Evolutionary conservation across 176 grass and related monocot genomes (phyloP).

Genomic region (Zea luxurians): DNA sequence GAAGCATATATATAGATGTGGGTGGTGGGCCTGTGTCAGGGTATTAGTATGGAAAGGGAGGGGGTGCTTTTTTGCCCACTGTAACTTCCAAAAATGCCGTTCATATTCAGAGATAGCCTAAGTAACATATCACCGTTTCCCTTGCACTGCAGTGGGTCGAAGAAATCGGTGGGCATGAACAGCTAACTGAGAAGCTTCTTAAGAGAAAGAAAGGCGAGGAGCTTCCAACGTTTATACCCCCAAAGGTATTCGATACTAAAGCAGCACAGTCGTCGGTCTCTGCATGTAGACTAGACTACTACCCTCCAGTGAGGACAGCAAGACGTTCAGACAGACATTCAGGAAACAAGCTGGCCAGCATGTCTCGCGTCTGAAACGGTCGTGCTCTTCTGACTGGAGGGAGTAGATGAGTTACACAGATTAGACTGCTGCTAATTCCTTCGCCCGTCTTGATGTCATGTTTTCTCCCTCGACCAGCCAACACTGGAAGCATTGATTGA

Average conservation of each 20-base stretch:
- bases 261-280: neutral
- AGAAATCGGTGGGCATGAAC: conserved; percentile 79
- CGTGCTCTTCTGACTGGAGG: neutral
- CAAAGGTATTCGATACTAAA: conserved; percentile 58
- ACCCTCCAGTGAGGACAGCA: neutral
- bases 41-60: neutral
- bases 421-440: neutral
- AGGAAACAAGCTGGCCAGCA: neutral
- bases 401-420: neutral
- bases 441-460: neutral
- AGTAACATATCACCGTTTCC: neutral
- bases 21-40: no score
- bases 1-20: neutral
- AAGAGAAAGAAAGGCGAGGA: conserved; percentile 64
- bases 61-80: neutral
- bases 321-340: neutral
- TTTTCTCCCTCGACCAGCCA: conserved; percentile 43
- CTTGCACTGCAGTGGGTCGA: conserved; percentile 70
- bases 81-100: neutral
- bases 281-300: neutral
- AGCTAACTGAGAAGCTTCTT: conserved; percentile 76
- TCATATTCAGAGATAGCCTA: neutral
- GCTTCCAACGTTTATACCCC: conserved; percentile 85
- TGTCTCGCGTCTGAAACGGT: neutral
- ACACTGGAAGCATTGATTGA: conserved; percentile 71